phyloP scores from a whole-genome alignment of 1,139 yeast species.

The Tardiomyces digboiensis region DNA sequence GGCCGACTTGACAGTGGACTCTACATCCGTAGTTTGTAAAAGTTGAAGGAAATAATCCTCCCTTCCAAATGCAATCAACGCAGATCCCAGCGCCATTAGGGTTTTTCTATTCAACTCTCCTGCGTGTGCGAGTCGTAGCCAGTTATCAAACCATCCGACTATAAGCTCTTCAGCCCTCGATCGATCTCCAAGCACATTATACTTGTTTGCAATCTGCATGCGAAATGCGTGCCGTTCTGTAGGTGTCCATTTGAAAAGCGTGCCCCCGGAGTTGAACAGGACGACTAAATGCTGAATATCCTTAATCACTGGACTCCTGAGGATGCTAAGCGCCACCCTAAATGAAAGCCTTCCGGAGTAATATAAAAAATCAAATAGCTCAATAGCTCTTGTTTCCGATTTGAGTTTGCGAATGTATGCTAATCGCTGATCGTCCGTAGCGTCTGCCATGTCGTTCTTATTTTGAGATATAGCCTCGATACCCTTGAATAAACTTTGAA shows the following conservation, averaged over 20 bases:
- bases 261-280: conserved; percentile 13
- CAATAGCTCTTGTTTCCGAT: conserved; percentile 8
- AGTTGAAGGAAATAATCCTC: conserved; percentile 13
- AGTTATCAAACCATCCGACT: conserved; percentile 13
- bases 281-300: conserved; percentile 14
- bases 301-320: conserved; percentile 10
- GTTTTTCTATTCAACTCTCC: conserved; percentile 7
- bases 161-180: conserved; percentile 12
- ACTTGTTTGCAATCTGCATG: conserved; percentile 18
- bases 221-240: conserved; percentile 15
- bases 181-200: conserved; percentile 12
- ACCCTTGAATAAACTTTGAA: conserved; percentile 19
- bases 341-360: conserved; percentile 16
- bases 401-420: conserved; percentile 1
- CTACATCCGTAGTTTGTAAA: conserved; percentile 7
- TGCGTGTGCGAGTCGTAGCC: conserved; percentile 12
- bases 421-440: conserved; percentile 2
- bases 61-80: conserved; percentile 7
- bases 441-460: conserved; percentile 4
- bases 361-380: conserved; percentile 14
- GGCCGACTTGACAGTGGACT: neutral
- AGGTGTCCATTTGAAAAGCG: conserved; percentile 14
- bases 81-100: neutral
- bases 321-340: conserved; percentile 12
- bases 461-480: conserved; percentile 11